Percentiles rank a stretch among this genome's conserved stretches.
Evolutionary conservation across 2,329 filamentous ascomycete genomes (phyloP).

Genomic region (Fonsecaea monophora): DNA sequence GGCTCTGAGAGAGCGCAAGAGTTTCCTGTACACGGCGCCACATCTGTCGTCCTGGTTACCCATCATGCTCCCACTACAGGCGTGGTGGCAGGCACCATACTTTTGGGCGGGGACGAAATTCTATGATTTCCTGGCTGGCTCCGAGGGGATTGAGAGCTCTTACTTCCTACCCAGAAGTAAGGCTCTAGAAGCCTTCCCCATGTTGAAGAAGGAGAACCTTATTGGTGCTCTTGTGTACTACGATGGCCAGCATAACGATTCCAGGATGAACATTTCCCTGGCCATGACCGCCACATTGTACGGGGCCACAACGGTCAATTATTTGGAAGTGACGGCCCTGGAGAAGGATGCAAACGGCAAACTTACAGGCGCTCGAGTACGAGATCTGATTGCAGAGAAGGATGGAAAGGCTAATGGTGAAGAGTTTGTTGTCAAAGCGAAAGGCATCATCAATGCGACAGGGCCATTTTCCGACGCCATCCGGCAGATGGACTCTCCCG

Average conservation of each 20-base stretch:
- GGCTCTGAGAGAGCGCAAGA: slow-evolving; percentile 79
- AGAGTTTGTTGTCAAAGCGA: slow-evolving; percentile 72
- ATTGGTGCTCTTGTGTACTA: slow-evolving; percentile 88
- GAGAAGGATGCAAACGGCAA: slow-evolving; percentile 76
- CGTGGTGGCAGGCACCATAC: slow-evolving; percentile 85
- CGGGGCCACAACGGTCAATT: slow-evolving; percentile 80
- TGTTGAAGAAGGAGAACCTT: slow-evolving; percentile 80
- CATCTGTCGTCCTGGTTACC: slow-evolving; percentile 81
- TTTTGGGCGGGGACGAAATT: slow-evolving; percentile 75
- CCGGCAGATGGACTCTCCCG: slow-evolving; percentile 79
- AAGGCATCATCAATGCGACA: slow-evolving; percentile 85
- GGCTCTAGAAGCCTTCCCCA: slow-evolving; percentile 84
- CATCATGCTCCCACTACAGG: slow-evolving; percentile 80
- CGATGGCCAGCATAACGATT: slow-evolving; percentile 90
- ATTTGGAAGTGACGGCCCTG: slow-evolving; percentile 78
- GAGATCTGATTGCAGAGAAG: slow-evolving; percentile 71
- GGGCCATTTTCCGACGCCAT: slow-evolving; percentile 89
- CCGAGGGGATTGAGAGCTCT: slow-evolving; percentile 85
- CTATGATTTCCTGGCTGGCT: slow-evolving; percentile 84
- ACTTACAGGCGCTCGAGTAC: slow-evolving; percentile 75
- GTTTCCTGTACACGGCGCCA: slow-evolving; percentile 81
- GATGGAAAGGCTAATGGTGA: slow-evolving; percentile 65
- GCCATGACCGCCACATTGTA: slow-evolving; percentile 90
- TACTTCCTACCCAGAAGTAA: slow-evolving; percentile 88
- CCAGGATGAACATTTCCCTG: slow-evolving; percentile 87